These are phyloP conservation scores for Sugiyamaella castrensis DNA, from an alignment of 1,139 yeast genomes.

Conservation along the genomic window DNA sequence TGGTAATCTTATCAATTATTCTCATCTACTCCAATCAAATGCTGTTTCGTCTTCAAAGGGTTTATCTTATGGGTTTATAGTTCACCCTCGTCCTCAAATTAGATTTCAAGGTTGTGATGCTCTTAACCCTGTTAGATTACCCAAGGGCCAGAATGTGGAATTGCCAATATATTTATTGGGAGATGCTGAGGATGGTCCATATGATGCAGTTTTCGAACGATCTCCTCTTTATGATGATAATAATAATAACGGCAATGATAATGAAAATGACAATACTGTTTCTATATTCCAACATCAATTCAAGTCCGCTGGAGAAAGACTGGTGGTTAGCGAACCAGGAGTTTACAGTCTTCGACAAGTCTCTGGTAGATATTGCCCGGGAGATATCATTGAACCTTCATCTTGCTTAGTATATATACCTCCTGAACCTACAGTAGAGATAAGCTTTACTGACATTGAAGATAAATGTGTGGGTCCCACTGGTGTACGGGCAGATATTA, in stretches of 20 bases:
- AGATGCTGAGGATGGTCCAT: slow-evolving; percentile 35
- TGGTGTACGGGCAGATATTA: slow-evolving; percentile 70
- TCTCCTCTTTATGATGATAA: slow-evolving; percentile 13
- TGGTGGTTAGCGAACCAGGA: slow-evolving; percentile 59
- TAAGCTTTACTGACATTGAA: slow-evolving; percentile 49
- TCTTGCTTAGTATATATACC: slow-evolving; percentile 46
- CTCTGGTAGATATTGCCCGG: slow-evolving; percentile 60
- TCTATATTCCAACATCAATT: slow-evolving; percentile 13
- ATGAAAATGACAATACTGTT: background rate
- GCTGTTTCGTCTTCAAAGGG: slow-evolving; percentile 22
- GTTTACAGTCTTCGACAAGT: slow-evolving; percentile 53
- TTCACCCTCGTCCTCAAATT: slow-evolving; percentile 62
- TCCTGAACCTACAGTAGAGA: slow-evolving; percentile 47
- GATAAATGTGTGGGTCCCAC: slow-evolving; percentile 93
- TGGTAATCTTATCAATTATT: slow-evolving; percentile 64
- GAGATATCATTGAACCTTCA: slow-evolving; percentile 51
- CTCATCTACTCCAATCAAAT: slow-evolving; percentile 37
- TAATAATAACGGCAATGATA: background rate
- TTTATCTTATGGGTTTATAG: slow-evolving; percentile 49
- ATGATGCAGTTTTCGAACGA: slow-evolving; percentile 30
- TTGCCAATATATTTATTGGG: slow-evolving; percentile 29
- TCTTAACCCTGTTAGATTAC: slow-evolving; percentile 35
- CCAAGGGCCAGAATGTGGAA: slow-evolving; percentile 30
- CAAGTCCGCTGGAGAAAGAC: slow-evolving; percentile 16
- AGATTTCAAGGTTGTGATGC: slow-evolving; percentile 39